phyloP scores from a whole-genome alignment of 305 asterid genomes.

The Withania somnifera region DNA sequence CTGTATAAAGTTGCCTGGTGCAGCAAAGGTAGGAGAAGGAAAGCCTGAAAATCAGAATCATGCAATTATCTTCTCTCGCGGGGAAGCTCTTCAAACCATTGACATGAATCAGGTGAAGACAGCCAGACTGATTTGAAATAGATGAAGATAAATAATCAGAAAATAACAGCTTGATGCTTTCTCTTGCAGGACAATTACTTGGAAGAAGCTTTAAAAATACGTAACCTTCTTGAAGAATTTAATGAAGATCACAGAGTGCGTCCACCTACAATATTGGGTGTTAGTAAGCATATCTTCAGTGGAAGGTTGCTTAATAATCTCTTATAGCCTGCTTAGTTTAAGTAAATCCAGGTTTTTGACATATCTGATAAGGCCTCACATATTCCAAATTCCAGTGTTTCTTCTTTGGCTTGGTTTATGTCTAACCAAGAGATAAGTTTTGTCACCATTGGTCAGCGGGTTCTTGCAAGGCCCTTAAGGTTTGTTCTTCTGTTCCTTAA shows the following conservation, averaged over 20 bases:
- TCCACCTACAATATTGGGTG: slow-evolving; percentile 93
- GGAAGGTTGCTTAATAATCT: slow-evolving; percentile 55
- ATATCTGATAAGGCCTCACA: slow-evolving; percentile 14
- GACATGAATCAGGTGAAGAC: slow-evolving; percentile 95
- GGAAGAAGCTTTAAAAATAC: slow-evolving; percentile 99
- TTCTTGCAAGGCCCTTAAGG: slow-evolving; percentile 97
- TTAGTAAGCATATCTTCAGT: slow-evolving; percentile 97
- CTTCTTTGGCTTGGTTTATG: slow-evolving; percentile 99
- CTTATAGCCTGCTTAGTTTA: slow-evolving; percentile 6
- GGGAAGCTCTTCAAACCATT: slow-evolving; percentile 99
- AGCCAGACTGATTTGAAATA: background rate
- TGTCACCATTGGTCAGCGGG: slow-evolving; percentile 99
- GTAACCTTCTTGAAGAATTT: slow-evolving; percentile 95
- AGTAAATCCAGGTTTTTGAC: slow-evolving; percentile 5
- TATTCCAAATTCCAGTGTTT: slow-evolving; percentile 60
- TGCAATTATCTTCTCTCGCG: slow-evolving; percentile 87
- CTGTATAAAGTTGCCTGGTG: slow-evolving; percentile 92
- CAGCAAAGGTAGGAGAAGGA: slow-evolving; percentile 97
- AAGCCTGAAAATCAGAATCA: slow-evolving; percentile 99
- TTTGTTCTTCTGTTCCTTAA: slow-evolving; percentile 26
- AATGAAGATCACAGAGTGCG: slow-evolving; percentile 98
- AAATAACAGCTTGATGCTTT: slow-evolving; percentile 6
- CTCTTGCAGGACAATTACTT: slow-evolving; percentile 79
- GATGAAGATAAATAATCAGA: background rate
- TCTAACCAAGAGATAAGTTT: slow-evolving; percentile 98